Conservation (phyloP, 345 rosid species). For the Citrus sinensis region DNA sequence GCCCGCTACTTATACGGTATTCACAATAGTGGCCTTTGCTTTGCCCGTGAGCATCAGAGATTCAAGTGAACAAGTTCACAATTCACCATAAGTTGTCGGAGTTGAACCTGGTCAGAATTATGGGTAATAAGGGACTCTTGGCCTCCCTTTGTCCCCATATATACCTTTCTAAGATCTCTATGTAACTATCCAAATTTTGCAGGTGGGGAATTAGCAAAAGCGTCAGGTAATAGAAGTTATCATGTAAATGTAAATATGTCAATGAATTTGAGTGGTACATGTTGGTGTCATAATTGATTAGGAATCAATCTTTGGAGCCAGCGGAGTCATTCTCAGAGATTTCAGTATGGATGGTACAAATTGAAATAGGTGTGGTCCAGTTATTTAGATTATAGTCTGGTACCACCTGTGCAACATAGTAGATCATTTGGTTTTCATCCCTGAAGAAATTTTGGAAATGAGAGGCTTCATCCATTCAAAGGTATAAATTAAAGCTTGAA, state of each 20-base stretch:
- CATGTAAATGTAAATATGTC: neutral
- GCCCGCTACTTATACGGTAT: too few relatives aligned
- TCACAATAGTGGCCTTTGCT: neutral
- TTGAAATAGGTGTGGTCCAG: neutral
- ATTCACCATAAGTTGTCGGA: neutral
- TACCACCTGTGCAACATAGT: too few relatives aligned
- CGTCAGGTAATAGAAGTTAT: too few relatives aligned
- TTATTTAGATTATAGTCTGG: too few relatives aligned
- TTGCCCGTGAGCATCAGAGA: neutral
- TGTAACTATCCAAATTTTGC: too few relatives aligned
- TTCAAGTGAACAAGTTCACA: neutral
- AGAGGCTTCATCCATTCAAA: neutral
- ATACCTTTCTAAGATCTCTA: neutral
- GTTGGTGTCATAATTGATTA: too few relatives aligned
- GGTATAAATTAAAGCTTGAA: neutral
- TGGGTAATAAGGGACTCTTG: neutral
- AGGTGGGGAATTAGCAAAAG: neutral
- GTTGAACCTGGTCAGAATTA: neutral
- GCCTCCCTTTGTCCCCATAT: too few relatives aligned
- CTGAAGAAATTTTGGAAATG: too few relatives aligned
- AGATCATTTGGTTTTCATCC: too few relatives aligned
- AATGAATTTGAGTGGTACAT: neutral
- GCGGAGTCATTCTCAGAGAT: neutral
- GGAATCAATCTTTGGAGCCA: neutral
- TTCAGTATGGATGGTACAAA: neutral